phyloP scores from a whole-genome alignment of 768 basidiomycete species.

The Agaricus sinodeliciosus region DNA sequence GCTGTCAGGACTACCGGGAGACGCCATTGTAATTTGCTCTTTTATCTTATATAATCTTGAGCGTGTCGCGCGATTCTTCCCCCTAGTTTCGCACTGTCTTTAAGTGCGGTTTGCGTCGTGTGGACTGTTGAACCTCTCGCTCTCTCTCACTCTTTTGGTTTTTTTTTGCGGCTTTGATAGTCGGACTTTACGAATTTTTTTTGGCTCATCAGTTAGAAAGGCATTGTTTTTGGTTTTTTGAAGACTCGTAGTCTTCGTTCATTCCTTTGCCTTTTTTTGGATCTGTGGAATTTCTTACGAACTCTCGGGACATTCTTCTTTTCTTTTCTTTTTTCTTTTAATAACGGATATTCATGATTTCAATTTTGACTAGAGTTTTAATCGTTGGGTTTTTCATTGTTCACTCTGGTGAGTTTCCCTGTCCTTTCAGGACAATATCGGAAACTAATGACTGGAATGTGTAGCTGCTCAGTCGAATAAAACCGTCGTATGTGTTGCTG shows the following conservation, averaged over 20 bases:
- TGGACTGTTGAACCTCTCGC: neutral
- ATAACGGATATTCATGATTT: slow-evolving; percentile 28
- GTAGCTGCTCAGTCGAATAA: slow-evolving; percentile 45
- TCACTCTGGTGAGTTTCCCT: slow-evolving; percentile 28
- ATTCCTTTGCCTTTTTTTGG: neutral
- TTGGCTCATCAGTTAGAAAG: neutral
- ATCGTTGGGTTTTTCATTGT: slow-evolving; percentile 16
- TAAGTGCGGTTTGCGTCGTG: too few species aligned
- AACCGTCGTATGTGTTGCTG: slow-evolving; percentile 75
- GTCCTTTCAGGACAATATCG: neutral
- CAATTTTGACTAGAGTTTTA: slow-evolving; percentile 22
- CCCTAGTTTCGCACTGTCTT: too few species aligned
- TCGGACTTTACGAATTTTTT: neutral
- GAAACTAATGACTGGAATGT: too few species aligned
- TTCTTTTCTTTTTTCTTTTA: neutral
- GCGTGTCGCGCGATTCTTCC: too few species aligned
- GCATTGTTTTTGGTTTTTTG: neutral
- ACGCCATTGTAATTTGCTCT: neutral
- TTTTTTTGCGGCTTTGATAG: neutral
- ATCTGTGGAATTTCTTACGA: neutral
- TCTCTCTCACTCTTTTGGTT: neutral
- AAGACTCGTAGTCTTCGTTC: neutral
- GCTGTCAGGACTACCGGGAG: slow-evolving; percentile 1
- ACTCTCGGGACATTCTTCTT: neutral
- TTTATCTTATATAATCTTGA: neutral